Evolutionary conservation across 441 rosid species (phyloP).

Genomic region (Erysimum cheiri): DNA sequence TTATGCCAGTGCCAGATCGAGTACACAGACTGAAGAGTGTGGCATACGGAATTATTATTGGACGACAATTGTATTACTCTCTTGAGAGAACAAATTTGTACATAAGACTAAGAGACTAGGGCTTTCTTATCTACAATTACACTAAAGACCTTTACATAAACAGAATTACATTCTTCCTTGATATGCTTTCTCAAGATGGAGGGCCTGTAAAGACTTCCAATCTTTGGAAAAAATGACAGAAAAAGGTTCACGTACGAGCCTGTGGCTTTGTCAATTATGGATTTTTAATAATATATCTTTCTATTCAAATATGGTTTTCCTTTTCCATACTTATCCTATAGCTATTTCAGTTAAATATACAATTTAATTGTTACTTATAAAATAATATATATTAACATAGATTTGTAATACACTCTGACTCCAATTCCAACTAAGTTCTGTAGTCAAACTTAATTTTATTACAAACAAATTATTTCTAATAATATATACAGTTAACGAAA

Average conservation of each 20-base stretch:
- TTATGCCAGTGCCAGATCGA: neutral
- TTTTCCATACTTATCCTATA: neutral
- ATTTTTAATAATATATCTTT: neutral
- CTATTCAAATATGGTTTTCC: neutral
- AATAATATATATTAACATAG: no score
- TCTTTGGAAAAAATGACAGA: neutral
- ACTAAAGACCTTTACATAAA: no score
- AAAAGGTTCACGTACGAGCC: neutral
- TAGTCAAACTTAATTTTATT: conserved; percentile 17
- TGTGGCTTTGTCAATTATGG: neutral
- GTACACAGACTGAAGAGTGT: neutral
- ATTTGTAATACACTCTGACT: neutral
- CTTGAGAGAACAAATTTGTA: neutral
- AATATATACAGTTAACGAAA: neutral
- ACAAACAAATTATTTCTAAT: neutral
- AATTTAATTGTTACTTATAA: neutral
- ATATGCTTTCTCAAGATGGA: no score
- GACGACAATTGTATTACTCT: neutral
- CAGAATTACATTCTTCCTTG: neutral
- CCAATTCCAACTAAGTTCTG: neutral
- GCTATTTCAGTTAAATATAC: neutral
- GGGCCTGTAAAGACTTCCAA: neutral
- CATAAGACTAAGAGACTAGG: neutral
- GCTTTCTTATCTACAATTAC: neutral
- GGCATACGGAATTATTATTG: neutral